Conservation (phyloP, 345 rosid genomes). For the Syzygium grande region DNA sequence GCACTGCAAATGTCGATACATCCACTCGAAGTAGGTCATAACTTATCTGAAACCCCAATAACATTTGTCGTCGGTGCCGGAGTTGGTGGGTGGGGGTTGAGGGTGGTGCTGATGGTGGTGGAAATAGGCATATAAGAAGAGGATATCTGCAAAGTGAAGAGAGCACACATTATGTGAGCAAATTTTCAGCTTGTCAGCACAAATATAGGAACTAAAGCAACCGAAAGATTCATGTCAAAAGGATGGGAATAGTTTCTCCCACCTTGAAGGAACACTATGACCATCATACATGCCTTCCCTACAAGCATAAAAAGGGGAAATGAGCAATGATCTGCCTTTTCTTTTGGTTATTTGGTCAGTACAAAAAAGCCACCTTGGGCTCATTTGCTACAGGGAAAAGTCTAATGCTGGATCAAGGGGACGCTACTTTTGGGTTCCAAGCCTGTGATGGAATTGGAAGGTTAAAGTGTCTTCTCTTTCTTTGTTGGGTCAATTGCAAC, state of each 20-base stretch:
- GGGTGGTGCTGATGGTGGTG: slow-evolving; percentile 5
- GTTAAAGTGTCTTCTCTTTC: not conserved
- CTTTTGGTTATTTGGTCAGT: not conserved
- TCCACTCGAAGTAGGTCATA: slow-evolving; percentile 24
- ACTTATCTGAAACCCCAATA: slow-evolving; percentile 8
- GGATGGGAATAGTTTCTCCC: not conserved
- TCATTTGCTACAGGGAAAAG: not conserved
- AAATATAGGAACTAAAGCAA: not conserved
- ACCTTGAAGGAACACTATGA: not conserved
- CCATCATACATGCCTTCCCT: not conserved
- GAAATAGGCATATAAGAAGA: not conserved
- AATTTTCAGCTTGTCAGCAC: not conserved
- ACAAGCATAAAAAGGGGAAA: not conserved
- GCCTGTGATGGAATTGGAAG: not conserved
- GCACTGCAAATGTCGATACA: not conserved
- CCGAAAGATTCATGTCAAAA: not conserved
- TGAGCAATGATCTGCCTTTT: not conserved
- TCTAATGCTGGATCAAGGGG: not conserved
- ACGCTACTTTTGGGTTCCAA: not conserved
- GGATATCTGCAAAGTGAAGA: not conserved
- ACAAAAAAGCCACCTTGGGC: not conserved
- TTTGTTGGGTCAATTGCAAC: not conserved
- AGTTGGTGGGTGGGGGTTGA: not conserved
- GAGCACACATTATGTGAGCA: not conserved
- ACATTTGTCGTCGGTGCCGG: not conserved